Percentiles rank a stretch among this genome's conserved stretches.
Evolutionary conservation across 805 yeast species (phyloP).

Genomic region (Schwanniomyces polymorphus): DNA sequence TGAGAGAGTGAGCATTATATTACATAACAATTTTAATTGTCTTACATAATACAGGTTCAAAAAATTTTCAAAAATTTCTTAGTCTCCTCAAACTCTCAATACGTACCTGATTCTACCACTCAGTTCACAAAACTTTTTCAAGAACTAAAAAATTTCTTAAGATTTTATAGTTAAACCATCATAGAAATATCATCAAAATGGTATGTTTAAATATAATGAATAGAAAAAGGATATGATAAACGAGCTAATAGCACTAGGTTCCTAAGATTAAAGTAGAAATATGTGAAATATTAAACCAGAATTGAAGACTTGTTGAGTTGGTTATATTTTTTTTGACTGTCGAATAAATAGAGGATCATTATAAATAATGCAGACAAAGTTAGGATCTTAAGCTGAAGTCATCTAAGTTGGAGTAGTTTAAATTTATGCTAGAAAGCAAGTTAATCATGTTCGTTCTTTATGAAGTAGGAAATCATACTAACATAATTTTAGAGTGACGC

Average conservation of each 20-base stretch:
- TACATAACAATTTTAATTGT: not conserved
- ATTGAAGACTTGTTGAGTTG: too few relatives aligned
- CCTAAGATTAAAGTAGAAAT: too few relatives aligned
- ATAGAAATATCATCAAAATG: slow-evolving; percentile 18
- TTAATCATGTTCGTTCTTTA: not conserved
- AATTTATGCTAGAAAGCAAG: not conserved
- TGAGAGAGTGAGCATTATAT: not conserved
- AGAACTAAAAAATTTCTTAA: not conserved
- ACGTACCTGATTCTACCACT: slow-evolving; percentile 2
- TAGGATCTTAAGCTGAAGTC: not conserved
- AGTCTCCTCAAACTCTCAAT: not conserved
- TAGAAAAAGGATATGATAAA: not conserved
- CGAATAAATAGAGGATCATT: not conserved
- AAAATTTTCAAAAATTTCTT: slow-evolving; percentile 3
- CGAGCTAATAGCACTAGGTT: not conserved
- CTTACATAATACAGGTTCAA: not conserved
- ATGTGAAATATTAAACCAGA: too few relatives aligned
- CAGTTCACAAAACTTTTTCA: slow-evolving; percentile 14
- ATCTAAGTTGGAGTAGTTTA: not conserved
- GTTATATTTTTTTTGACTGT: not conserved
- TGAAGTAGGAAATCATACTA: not conserved
- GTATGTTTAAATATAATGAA: slow-evolving; percentile 10
- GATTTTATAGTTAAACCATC: slow-evolving; percentile 3
- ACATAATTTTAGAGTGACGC: slow-evolving; percentile 80
- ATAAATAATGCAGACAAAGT: not conserved